phyloP scores from a whole-genome alignment of 2,329 filamentous ascomycete genomes.

The Pleoardoris graminearum region DNA sequence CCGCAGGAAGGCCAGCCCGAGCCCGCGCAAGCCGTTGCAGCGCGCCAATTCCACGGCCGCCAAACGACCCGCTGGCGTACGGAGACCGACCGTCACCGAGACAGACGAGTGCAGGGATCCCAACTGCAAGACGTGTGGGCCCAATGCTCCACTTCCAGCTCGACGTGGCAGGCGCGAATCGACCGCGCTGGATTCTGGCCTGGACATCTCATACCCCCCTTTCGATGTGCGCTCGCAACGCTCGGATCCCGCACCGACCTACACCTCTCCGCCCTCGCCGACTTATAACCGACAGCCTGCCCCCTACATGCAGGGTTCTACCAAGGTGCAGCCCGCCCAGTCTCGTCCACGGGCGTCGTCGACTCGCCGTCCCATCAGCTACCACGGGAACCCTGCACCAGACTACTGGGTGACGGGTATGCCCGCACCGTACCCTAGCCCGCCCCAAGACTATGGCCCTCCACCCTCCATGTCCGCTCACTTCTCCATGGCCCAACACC shows the following conservation, averaged over 20 bases:
- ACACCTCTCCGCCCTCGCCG: constrained; percentile 33
- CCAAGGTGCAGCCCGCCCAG: constrained; percentile 33
- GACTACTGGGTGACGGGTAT: constrained; percentile 27
- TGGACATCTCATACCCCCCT: constrained; percentile 32
- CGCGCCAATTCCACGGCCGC: constrained; percentile 32
- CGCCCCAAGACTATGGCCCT: constrained; percentile 35
- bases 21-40: constrained; percentile 27
- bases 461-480: constrained; percentile 38
- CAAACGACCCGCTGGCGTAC: constrained; percentile 17
- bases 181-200: constrained; percentile 33
- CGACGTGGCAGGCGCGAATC: constrained; percentile 21
- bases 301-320: constrained; percentile 29
- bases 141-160: constrained; percentile 18
- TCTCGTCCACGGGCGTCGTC: constrained; percentile 32
- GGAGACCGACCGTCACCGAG: constrained; percentile 15
- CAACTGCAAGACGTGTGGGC: constrained; percentile 34
- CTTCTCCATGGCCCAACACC: constrained; percentile 21
- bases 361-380: constrained; percentile 38
- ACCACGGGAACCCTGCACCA: constrained; percentile 29
- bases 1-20: constrained; percentile 25
- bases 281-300: constrained; percentile 27
- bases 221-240: constrained; percentile 35
- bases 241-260: constrained; percentile 34
- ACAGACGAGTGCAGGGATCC: constrained; percentile 41
- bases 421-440: constrained; percentile 25